Base-by-base conservation (phyloP, 345 rosid genomes). In the Melaleuca alternifolia region DNA sequence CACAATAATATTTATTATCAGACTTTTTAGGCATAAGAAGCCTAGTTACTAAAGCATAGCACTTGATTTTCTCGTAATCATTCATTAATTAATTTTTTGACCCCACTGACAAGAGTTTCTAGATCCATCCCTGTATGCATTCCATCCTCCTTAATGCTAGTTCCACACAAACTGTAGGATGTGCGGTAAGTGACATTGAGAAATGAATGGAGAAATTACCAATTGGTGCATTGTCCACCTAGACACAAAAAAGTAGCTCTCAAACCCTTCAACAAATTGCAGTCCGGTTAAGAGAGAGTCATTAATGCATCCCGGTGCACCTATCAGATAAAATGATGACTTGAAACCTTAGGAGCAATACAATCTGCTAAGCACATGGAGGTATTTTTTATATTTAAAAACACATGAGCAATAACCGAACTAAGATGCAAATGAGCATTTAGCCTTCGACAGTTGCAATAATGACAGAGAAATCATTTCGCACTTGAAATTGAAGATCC, bases 171-270 rank as follows among this genome's bases (percentile, higher is more conserved):
- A 41, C 23, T 11, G 11, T 24, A 46, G 57, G 44, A 59, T 44
- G 41, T 30, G 33, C 14, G n/a, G 24, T 13, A 51, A 26, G 28
- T 87, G 57, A 44, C 56, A 18, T 87, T 62, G 26, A 56, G 37
- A 41, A 56, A 53, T 28, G 52, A 84, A 84, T 33, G 71, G 89
- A 85, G 62, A 85, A 57, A 92, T 93, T 94, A 96, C 99, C 96
- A 96, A 89, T 89, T 96, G 99, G 90, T 96, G 99, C 96, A 95
- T 94, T 4, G 97, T 95, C 99, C 99, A 96, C 84, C 98, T 88
- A 61, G 96, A 93, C 53, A 96, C 98, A 88, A 96, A 95, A 88
- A 96, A 96, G 92, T 90, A 94, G 89, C 95, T 93, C 87, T 94
- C 97, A 10, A 96, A 89, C 85, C 98, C 99, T 92, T 96, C 96